Evolutionary conservation across 169 alveolate genomes (phyloP).

Genomic region (Eimeria praecox): DNA sequence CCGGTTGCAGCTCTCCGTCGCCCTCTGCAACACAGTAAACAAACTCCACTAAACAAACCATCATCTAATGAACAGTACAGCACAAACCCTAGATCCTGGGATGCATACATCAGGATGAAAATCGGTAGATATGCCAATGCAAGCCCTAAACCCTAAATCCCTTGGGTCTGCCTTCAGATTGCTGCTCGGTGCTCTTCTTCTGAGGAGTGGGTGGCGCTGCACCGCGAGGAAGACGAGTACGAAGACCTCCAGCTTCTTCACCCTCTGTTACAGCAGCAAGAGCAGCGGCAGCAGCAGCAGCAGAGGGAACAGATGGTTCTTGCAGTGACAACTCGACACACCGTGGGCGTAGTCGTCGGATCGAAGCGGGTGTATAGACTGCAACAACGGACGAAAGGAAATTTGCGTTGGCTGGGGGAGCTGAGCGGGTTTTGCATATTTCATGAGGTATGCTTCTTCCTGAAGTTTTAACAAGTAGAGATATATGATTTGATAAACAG

Average conservation of each 20-base stretch:
- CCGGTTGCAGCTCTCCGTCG: neutral
- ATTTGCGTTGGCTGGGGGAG: neutral
- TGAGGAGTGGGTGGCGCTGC: neutral
- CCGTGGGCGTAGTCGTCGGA: neutral
- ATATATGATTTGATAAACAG: neutral
- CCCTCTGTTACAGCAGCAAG: neutral
- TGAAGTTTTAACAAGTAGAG: neutral
- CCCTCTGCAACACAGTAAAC: slow-evolving; percentile 31
- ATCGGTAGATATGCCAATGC: too few relatives aligned
- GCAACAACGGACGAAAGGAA: neutral
- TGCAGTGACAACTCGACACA: neutral
- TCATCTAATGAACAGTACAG: neutral
- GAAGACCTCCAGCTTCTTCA: neutral
- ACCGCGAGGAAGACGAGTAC: neutral
- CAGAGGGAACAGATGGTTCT: slow-evolving; percentile 26
- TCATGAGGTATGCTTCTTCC: slow-evolving; percentile 9
- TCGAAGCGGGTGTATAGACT: slow-evolving; percentile 2
- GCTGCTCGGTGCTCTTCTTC: neutral
- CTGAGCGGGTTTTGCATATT: neutral
- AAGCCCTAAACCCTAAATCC: too few relatives aligned
- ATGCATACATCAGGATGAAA: neutral
- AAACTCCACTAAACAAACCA: neutral
- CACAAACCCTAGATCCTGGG: neutral
- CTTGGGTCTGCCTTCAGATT: neutral
- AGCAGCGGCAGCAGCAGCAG: slow-evolving; percentile 9